Evolutionary conservation across 2,329 filamentous ascomycete genomes (phyloP).

Genomic region (Pseudocercospora eumusae): DNA sequence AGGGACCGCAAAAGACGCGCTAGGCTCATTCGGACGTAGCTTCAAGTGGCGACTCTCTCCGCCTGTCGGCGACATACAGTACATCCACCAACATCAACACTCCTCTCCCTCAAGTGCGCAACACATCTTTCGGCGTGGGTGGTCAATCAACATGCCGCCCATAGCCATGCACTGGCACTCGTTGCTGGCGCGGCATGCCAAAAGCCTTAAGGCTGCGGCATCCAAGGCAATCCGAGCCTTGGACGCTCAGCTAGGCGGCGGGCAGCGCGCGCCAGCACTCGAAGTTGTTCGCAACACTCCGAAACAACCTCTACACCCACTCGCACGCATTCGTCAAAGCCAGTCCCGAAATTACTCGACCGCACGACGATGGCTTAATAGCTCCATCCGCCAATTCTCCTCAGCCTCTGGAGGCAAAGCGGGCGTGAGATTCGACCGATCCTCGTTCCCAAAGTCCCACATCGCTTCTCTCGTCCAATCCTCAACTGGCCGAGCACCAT

Average conservation of each 20-base stretch:
- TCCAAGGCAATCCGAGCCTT: constrained; percentile 34
- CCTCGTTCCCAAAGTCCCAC: constrained; percentile 58
- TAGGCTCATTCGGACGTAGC: neutral
- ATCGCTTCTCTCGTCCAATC: constrained; percentile 60
- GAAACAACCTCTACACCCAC: constrained; percentile 62
- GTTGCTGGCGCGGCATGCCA: constrained; percentile 39
- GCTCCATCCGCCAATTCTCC: constrained; percentile 55
- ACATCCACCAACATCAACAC: constrained; percentile 18
- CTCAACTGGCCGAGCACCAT: constrained; percentile 75
- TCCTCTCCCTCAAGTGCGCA: constrained; percentile 21
- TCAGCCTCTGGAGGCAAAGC: constrained; percentile 44
- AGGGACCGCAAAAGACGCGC: neutral
- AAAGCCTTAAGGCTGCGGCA: constrained; percentile 37
- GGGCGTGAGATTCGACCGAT: constrained; percentile 51
- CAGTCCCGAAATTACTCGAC: constrained; percentile 67
- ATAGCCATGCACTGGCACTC: constrained; percentile 42
- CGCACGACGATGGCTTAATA: constrained; percentile 46
- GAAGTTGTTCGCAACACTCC: constrained; percentile 60
- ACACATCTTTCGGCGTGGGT: constrained; percentile 3
- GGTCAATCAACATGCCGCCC: constrained; percentile 39
- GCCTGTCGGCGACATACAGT: no score
- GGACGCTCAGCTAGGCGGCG: constrained; percentile 34
- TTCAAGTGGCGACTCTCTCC: neutral
- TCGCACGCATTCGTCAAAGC: constrained; percentile 63
- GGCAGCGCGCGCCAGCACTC: constrained; percentile 48